A percentile compares a stretch with the other conserved stretches of the same genome.
Conservation (phyloP, 176 grass and related monocot genomes). For the Ampelocalamus luodianensis region DNA sequence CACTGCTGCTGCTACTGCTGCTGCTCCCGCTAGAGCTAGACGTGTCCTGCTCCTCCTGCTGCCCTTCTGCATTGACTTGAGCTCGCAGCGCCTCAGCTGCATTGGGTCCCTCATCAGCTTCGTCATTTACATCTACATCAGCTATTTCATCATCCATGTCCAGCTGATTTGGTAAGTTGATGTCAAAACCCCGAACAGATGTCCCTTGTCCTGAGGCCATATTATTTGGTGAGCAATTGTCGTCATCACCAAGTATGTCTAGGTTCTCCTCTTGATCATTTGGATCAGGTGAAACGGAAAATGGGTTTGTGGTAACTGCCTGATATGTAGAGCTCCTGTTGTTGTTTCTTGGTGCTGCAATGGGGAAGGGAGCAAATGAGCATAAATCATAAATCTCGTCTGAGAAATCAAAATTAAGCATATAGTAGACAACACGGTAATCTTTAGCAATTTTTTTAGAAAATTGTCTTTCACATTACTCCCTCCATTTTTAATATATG, state of each 20-base stretch:
- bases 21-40: slow-evolving; percentile 67
- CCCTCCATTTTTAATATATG: neutral
- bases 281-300: slow-evolving; percentile 60
- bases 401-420: slow-evolving; percentile 19
- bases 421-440: slow-evolving; percentile 12
- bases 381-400: slow-evolving; percentile 22
- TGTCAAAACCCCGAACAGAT: slow-evolving; percentile 56
- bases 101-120: slow-evolving; percentile 73
- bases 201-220: slow-evolving; percentile 30
- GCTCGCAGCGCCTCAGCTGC: slow-evolving; percentile 75
- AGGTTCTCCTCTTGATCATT: slow-evolving; percentile 70
- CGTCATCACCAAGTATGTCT: slow-evolving; percentile 87
- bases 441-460: neutral
- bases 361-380: slow-evolving; percentile 21
- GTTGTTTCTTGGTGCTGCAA: slow-evolving; percentile 55
- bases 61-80: slow-evolving; percentile 64
- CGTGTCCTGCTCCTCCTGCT: slow-evolving; percentile 51
- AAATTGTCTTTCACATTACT: slow-evolving; percentile 9
- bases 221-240: slow-evolving; percentile 57
- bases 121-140: slow-evolving; percentile 80
- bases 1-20: slow-evolving; percentile 56
- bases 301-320: slow-evolving; percentile 53
- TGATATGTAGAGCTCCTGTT: slow-evolving; percentile 56
- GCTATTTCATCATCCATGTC: slow-evolving; percentile 85
- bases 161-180: slow-evolving; percentile 67